Percentiles rank a stretch among this genome's conserved stretches.
phyloP scores from a whole-genome alignment of 352 stramenopile species.

The Stramenopiles sp. region DNA sequence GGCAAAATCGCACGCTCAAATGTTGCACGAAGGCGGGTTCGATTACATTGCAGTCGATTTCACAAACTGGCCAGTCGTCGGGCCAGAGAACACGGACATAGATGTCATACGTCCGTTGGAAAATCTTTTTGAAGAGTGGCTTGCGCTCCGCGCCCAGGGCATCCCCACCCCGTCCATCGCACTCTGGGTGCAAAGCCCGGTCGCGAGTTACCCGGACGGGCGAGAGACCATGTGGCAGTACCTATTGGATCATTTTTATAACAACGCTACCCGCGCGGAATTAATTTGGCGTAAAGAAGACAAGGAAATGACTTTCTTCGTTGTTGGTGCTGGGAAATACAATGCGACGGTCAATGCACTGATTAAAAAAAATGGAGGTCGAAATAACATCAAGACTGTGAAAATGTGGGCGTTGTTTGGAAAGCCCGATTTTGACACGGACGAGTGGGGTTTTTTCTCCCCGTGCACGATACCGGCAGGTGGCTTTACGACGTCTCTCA shows the following conservation, averaged over 20 bases:
- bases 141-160: background rate
- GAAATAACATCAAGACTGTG: constrained; percentile 1
- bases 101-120: background rate
- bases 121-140: constrained; percentile 13
- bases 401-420: background rate
- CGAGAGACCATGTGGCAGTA: background rate
- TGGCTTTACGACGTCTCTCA: background rate
- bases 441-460: constrained; percentile 2
- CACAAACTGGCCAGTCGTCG: background rate
- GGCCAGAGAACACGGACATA: background rate
- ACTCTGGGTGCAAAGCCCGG: background rate
- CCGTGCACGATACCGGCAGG: background rate
- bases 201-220: background rate
- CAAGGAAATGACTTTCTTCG: background rate
- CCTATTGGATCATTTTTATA: constrained; percentile 11
- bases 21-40: constrained; percentile 1
- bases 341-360: background rate
- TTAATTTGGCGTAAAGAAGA: background rate
- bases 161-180: background rate
- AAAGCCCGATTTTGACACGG: background rate
- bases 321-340: background rate
- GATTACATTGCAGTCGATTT: constrained; percentile 9
- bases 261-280: background rate
- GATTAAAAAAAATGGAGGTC: background rate
- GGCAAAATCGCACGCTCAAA: background rate